Base-by-base conservation (phyloP, 805 yeast species). In the Candida argentea region DNA sequence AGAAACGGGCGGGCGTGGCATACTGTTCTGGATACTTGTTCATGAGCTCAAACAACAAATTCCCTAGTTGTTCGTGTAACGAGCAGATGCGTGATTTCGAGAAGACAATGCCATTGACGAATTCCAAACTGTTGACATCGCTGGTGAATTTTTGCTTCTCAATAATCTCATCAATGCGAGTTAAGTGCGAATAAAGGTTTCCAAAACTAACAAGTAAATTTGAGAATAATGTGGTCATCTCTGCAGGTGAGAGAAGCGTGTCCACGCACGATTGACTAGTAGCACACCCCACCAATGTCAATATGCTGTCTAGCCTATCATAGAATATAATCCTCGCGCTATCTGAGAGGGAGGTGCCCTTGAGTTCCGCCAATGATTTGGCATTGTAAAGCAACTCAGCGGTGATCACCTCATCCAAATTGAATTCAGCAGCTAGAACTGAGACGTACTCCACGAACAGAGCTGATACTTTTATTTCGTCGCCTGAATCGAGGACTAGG, bases 11-110 rank as follows among this genome's bases (percentile, higher is more conserved):
- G 5, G 43, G 24, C 8, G 50, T 37, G 5, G 52, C 52, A 25
- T 51, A 54, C 21, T 49, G 38, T 2, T 55, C 40, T 15, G 46
- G 34, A 22, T 60, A 57, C 21, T 57, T 57, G 3, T 58, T 55
- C 5, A 67, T 56, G 24, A 71, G 48, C 3, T 79, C 76, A 39
- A 50, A 70, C 5, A 79, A 55, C 2, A 83, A 59, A 46, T 76
- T 81, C 24, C 87, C 77, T 30, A 87, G 52, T 2, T 65, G 45
- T 42, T 84, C 94, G 48, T 86, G 91, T 40, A 77, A 76, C 27
- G 60, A 61, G 29, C 73, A 65, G 16, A 83, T 57, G 37, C 73
- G 73, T 31, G 70, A 72, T 36, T 85, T 70, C 43, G 80, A 69
- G 41, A 69, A 76, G 20, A 61, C 62, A 20, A 79, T 49, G 13